Conservation (phyloP, 2,329 filamentous ascomycete species). For the Neoarthrinium moseri region DNA sequence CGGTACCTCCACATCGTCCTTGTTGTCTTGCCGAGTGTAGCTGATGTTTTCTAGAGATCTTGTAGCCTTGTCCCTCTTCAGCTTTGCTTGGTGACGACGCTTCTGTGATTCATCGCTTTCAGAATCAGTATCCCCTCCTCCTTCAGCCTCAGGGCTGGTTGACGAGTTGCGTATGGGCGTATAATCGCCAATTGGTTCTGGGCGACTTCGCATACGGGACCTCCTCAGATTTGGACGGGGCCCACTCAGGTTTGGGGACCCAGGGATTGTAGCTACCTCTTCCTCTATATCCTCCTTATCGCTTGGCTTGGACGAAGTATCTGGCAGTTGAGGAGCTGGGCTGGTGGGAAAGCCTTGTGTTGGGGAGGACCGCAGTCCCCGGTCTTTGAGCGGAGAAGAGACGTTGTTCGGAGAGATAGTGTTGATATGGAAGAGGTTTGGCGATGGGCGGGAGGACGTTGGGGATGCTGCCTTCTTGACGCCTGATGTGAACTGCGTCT, state of each 20-base stretch:
- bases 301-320: not conserved
- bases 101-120: slow-evolving; percentile 19
- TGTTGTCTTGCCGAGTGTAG: slow-evolving; percentile 13
- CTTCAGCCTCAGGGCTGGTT: not conserved
- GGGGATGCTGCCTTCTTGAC: slow-evolving; percentile 47
- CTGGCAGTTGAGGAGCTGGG: slow-evolving; percentile 24
- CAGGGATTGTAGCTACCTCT: slow-evolving; percentile 10
- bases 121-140: slow-evolving; percentile 22
- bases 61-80: slow-evolving; percentile 23
- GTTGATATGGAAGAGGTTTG: slow-evolving; percentile 40
- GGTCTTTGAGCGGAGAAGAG: slow-evolving; percentile 50
- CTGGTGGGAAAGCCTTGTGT: slow-evolving; percentile 39
- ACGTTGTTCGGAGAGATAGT: slow-evolving; percentile 44
- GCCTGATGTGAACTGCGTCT: slow-evolving; percentile 54
- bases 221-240: slow-evolving; percentile 11
- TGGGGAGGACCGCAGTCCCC: slow-evolving; percentile 46
- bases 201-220: slow-evolving; percentile 12
- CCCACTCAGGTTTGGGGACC: slow-evolving; percentile 14
- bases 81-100: slow-evolving; percentile 23
- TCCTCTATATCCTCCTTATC: not conserved
- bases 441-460: slow-evolving; percentile 58
- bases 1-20: slow-evolving; percentile 25
- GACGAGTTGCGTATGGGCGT: slow-evolving; percentile 18
- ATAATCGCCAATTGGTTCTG: slow-evolving; percentile 27
- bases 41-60: slow-evolving; percentile 24